Evolutionary conservation across 805 yeast species (phyloP).

Genomic region (Cyberlindnera samutprakarnensis): DNA sequence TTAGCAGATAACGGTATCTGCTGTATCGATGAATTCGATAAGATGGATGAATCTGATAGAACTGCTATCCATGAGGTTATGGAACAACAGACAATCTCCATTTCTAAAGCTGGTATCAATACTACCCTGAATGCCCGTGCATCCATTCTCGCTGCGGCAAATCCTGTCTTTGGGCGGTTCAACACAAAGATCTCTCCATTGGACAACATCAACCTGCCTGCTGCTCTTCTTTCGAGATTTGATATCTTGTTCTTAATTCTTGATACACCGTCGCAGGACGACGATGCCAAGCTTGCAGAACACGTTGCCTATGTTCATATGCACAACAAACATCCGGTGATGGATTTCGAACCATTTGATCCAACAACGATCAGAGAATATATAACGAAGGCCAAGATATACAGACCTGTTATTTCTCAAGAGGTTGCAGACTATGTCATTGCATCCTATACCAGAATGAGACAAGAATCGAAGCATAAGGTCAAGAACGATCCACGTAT

Average conservation of each 20-base stretch:
- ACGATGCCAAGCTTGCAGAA: constrained; percentile 79
- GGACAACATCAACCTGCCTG: constrained; percentile 93
- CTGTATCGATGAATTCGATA: constrained; percentile 98
- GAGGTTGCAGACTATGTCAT: constrained; percentile 85
- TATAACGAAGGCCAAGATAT: constrained; percentile 76
- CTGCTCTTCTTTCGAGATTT: constrained; percentile 91
- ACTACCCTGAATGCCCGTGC: constrained; percentile 94
- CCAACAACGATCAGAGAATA: constrained; percentile 79
- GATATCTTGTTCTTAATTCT: constrained; percentile 82
- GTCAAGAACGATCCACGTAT: constrained; percentile 55
- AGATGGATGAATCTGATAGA: constrained; percentile 95
- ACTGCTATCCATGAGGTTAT: constrained; percentile 98
- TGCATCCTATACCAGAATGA: constrained; percentile 77
- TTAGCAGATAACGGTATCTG: constrained; percentile 97
- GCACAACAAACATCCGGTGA: constrained; percentile 80
- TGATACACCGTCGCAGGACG: constrained; percentile 74
- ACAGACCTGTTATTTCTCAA: constrained; percentile 76
- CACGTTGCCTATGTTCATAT: constrained; percentile 96
- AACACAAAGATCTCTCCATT: constrained; percentile 86
- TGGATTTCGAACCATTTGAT: constrained; percentile 68
- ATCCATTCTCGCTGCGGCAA: constrained; percentile 96
- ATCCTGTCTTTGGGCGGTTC: constrained; percentile 92
- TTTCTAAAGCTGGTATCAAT: constrained; percentile 95
- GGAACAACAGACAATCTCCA: constrained; percentile 98
- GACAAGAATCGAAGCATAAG: constrained; percentile 82